Conservation (phyloP, 225 moss, liverwort and hornwort species). For the Takakia lepidozioides region DNA sequence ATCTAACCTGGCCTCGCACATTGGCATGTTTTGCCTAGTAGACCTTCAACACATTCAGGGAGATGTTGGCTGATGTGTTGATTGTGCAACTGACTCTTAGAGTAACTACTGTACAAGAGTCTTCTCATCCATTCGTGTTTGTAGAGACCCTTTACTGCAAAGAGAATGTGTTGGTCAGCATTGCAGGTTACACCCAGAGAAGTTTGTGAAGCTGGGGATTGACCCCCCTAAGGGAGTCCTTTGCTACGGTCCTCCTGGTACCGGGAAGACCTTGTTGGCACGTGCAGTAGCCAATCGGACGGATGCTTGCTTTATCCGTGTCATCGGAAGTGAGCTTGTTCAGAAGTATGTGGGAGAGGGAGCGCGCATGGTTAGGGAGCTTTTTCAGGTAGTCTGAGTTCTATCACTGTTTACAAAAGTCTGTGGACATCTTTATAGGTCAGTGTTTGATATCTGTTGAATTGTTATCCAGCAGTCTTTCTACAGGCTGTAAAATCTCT, state of each 20-base stretch:
- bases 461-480: no score
- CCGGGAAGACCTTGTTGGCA: conserved; percentile 49
- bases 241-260: conserved; percentile 57
- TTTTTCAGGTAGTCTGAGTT: conserved; percentile 30
- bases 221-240: conserved; percentile 54
- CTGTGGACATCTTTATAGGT: no score
- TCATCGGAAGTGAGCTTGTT: conserved; percentile 53
- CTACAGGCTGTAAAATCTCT: no score
- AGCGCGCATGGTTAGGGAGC: conserved; percentile 55
- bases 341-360: conserved; percentile 61
- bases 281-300: conserved; percentile 57
- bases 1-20: no score
- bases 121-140: neutral
- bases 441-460: no score
- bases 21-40: no score
- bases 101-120: no score
- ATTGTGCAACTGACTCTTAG: no score
- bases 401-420: no score
- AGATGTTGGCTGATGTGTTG: no score
- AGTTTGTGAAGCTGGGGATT: conserved; percentile 58
- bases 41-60: no score
- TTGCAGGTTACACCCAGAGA: conserved; percentile 52
- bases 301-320: conserved; percentile 57
- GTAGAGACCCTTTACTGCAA: no score
- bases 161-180: conserved; percentile 40